A percentile compares a stretch with the other conserved stretches of the same genome.
Conservation (phyloP, 257 asterid species). For the Hygrophila difformis region DNA sequence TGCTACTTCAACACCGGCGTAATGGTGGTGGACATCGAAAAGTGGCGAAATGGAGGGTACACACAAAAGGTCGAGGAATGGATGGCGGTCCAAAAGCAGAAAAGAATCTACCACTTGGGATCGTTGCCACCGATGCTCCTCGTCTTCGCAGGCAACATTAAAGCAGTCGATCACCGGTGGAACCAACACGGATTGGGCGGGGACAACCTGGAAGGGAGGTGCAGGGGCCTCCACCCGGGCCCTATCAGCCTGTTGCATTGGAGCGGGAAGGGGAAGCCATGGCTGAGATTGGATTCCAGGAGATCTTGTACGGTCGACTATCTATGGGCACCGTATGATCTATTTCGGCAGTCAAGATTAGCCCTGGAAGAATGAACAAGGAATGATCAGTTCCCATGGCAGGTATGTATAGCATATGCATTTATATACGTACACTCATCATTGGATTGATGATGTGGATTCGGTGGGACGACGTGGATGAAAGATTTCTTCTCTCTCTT, state of each 20-base stretch:
- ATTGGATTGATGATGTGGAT: not conserved
- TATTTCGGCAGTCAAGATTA: constrained; percentile 45
- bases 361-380: constrained; percentile 48
- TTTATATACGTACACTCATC: no score
- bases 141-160: constrained; percentile 64
- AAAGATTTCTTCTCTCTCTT: not conserved
- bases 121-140: constrained; percentile 73
- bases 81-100: constrained; percentile 72
- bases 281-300: constrained; percentile 75
- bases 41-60: constrained; percentile 68
- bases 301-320: constrained; percentile 69
- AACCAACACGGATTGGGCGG: constrained; percentile 89
- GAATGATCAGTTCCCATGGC: not conserved
- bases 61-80: constrained; percentile 64
- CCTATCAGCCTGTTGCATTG: constrained; percentile 84
- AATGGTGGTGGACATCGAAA: constrained; percentile 64
- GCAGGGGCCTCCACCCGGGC: constrained; percentile 82
- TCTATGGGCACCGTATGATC: constrained; percentile 79
- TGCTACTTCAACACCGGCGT: constrained; percentile 88
- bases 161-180: constrained; percentile 70
- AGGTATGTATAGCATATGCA: not conserved
- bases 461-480: not conserved
- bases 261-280: constrained; percentile 93
- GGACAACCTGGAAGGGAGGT: constrained; percentile 67
- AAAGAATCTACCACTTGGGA: constrained; percentile 58